phyloP scores from a whole-genome alignment of 169 alveolate species.

The Cryptosporidium tyzzeri region DNA sequence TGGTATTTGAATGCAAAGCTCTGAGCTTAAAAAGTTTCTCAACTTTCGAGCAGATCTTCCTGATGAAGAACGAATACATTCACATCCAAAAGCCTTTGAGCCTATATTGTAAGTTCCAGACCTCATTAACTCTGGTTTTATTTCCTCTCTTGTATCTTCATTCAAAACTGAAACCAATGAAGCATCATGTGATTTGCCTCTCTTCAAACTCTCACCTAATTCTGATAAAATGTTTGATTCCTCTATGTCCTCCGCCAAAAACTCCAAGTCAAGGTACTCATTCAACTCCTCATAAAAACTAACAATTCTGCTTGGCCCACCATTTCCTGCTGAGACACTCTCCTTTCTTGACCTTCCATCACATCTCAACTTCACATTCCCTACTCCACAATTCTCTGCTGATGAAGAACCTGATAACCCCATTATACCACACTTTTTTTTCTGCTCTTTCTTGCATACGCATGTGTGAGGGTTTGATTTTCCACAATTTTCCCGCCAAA shows the following conservation, averaged over 20 bases:
- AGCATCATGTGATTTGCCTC: conserved; percentile 67
- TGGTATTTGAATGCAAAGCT: not conserved
- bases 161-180: not conserved
- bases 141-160: not conserved
- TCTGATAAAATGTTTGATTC: not conserved
- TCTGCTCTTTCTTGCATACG: conserved; percentile 16
- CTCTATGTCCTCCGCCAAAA: conserved; percentile 21
- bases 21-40: conserved; percentile 20
- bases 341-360: not conserved
- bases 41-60: not conserved
- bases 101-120: conserved; percentile 52
- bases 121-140: conserved; percentile 12
- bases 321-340: not conserved
- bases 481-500: conserved; percentile 74
- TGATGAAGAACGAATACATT: not conserved
- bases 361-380: not conserved
- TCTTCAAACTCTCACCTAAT: not conserved
- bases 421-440: conserved; percentile 31
- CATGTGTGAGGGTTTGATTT: conserved; percentile 32
- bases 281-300: conserved; percentile 47
- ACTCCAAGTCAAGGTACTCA: conserved; percentile 44
- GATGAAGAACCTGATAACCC: conserved; percentile 30
- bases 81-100: conserved; percentile 5
- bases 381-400: conserved; percentile 13
- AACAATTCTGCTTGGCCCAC: conserved; percentile 18